Percentiles rank a stretch among this genome's conserved stretches.
phyloP scores from a whole-genome alignment of 768 basidiomycete species.

The Boletus huronensis region DNA sequence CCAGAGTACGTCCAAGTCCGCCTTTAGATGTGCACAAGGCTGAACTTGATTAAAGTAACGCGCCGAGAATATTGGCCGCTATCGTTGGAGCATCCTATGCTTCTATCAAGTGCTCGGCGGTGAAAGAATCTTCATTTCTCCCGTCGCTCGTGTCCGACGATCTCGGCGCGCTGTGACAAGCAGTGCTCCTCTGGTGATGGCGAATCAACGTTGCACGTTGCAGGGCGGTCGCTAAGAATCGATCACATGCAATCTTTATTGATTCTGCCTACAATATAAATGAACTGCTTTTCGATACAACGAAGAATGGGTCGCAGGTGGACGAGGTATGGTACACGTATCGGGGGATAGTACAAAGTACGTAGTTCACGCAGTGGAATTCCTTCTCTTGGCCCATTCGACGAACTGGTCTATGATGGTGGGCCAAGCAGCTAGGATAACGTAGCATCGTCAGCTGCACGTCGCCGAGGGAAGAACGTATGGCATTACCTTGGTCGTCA shows the following conservation, averaged over 20 bases:
- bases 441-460: constrained; percentile 1
- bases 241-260: constrained; percentile 1
- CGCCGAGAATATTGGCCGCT: constrained; percentile 24
- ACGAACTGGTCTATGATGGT: constrained; percentile 86
- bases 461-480: constrained; percentile 11
- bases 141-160: constrained; percentile 26
- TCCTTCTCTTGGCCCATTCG: constrained; percentile 50
- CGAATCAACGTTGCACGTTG: constrained; percentile 6
- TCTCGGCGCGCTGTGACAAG: constrained; percentile 3
- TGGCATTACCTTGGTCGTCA: constrained; percentile 62
- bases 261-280: constrained; percentile 2
- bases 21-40: not conserved
- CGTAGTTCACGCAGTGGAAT: constrained; percentile 1
- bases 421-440: constrained; percentile 71
- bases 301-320: not conserved
- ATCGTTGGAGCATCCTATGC: constrained; percentile 22
- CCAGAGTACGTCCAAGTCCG: constrained; percentile 13
- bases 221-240: not conserved
- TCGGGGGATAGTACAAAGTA: not conserved
- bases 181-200: constrained; percentile 3
- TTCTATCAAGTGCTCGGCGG: constrained; percentile 20
- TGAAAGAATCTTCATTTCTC: constrained; percentile 31
- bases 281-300: not conserved
- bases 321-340: constrained; percentile 8
- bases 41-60: constrained; percentile 20